phyloP scores from a whole-genome alignment of 2,329 filamentous ascomycete genomes.

The Pseudogymnoascus sp. region DNA sequence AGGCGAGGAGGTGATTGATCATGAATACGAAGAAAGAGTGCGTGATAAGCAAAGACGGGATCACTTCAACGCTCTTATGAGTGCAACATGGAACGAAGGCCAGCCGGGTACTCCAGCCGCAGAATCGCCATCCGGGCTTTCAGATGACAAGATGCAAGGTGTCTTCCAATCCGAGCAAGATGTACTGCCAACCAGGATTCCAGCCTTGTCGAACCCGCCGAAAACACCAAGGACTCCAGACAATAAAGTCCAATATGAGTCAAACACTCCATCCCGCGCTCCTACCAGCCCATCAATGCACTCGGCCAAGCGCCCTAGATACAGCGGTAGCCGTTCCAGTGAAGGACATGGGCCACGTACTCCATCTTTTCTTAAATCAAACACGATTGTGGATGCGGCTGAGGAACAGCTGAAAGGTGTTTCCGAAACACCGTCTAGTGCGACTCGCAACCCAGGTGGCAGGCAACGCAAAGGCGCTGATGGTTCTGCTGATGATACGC shows the following conservation, averaged over 20 bases:
- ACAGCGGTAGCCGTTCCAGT: slow-evolving; percentile 18
- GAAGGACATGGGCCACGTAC: slow-evolving; percentile 21
- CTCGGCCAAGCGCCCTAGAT: slow-evolving; percentile 23
- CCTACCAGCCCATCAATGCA: not conserved
- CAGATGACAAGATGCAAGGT: not conserved
- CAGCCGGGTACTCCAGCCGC: slow-evolving; percentile 49
- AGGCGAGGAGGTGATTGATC: slow-evolving; percentile 19
- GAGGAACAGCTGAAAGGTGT: slow-evolving; percentile 16
- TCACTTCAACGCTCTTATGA: slow-evolving; percentile 48
- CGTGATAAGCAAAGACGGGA: slow-evolving; percentile 33
- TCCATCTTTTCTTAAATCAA: slow-evolving; percentile 24
- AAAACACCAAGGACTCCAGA: not conserved
- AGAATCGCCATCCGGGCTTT: slow-evolving; percentile 17
- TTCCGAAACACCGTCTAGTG: slow-evolving; percentile 19
- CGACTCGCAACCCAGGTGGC: slow-evolving; percentile 5
- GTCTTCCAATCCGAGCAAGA: not conserved
- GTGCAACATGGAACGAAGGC: slow-evolving; percentile 56
- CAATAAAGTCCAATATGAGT: not conserved
- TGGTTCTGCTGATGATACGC: slow-evolving; percentile 16
- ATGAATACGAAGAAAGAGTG: slow-evolving; percentile 25
- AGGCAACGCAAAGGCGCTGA: slow-evolving; percentile 20
- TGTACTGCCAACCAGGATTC: not conserved
- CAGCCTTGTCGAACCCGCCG: not conserved
- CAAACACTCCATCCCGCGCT: not conserved
- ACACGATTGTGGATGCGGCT: not conserved